phyloP scores from a whole-genome alignment of 78 protist genomes.

The Dictyostelium discoideum region DNA sequence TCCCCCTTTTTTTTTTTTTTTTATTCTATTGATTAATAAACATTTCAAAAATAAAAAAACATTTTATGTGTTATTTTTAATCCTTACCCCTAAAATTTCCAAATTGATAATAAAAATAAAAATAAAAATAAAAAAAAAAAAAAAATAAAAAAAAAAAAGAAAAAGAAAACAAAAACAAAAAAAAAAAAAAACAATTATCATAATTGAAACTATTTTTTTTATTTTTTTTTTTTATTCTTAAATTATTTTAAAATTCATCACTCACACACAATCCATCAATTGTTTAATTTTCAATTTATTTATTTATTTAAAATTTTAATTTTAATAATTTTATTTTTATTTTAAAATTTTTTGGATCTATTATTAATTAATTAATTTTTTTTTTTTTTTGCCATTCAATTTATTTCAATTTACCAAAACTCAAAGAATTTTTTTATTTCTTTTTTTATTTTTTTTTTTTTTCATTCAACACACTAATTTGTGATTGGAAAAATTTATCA shows the following conservation, averaged over 20 bases:
- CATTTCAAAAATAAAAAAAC: not conserved
- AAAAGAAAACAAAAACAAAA: not conserved
- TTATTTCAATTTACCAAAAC: not conserved
- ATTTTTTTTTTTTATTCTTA: not conserved
- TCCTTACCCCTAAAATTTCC: not conserved
- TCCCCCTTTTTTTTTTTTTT: not conserved
- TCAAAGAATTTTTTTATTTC: not conserved
- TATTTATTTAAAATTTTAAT: not conserved
- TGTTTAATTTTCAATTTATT: not conserved
- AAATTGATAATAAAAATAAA: not conserved
- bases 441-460: too few species aligned
- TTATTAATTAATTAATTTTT: conserved; percentile 4
- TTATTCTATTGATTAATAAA: not conserved
- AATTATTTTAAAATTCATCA: not conserved
- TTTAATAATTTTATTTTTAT: not conserved
- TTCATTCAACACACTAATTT: conserved; percentile 25
- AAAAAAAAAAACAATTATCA: not conserved
- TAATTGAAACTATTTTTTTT: not conserved
- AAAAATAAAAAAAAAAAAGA: not conserved
- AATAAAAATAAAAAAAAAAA: not conserved
- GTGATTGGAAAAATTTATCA: conserved; percentile 13
- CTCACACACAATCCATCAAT: not conserved
- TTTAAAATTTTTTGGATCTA: not conserved
- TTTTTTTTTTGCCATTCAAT: not conserved
- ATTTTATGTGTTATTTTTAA: not conserved